Base-by-base conservation (phyloP, 2,329 filamentous ascomycete genomes). In the Ceratocystis huliohia region DNA sequence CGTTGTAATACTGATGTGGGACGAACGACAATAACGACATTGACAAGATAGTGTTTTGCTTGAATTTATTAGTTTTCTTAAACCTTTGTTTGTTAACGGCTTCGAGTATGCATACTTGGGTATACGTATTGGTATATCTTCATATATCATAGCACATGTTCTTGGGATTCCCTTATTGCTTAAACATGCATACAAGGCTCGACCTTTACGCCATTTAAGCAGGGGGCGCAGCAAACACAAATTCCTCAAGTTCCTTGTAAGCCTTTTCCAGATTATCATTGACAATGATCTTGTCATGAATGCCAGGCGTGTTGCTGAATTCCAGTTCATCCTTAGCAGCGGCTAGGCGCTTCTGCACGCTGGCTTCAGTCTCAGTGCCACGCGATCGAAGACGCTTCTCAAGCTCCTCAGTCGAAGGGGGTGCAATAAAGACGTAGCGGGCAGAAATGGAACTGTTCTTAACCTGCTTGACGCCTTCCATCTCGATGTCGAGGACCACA, bases 381-480 rank as follows among this genome's bases (percentile, higher is more conserved):
- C 90, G 81, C 44, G 87, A 88, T 59, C 89, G 82, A 64, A 95
- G 79, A 50, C 90, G 82, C 72, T 82, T 74, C 78, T 96, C 91
- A 46, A 96, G 80, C 63, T 85, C 81, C 72, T 88, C 84, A 70
- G 88, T 77, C 3, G 83, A 88, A 0, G 92, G 93, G 13, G 92
- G 92, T 45, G 88, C 84, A 69, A 96, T 82, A 76, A 96, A 96
- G 70, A 96, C 77, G 77, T 90, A 96, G 66, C 89, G 85, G 6
- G 91, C 89, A 66, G 86, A 82, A 69, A 92, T 83, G 71, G 81
- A 81, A 63, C 87, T 88, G 69, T 83, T 82, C 76, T 91, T 91
- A 73, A 96, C 89, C 77, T 96, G 92, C 79, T 96, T 96, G 67
- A 96, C 91, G 68, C 92, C 92, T 74, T 96, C 91, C 90, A 96